Percentiles rank a stretch among this genome's conserved stretches.
phyloP scores from a whole-genome alignment of 192 early-diverging fungal species.

The Physocladia obscura region DNA sequence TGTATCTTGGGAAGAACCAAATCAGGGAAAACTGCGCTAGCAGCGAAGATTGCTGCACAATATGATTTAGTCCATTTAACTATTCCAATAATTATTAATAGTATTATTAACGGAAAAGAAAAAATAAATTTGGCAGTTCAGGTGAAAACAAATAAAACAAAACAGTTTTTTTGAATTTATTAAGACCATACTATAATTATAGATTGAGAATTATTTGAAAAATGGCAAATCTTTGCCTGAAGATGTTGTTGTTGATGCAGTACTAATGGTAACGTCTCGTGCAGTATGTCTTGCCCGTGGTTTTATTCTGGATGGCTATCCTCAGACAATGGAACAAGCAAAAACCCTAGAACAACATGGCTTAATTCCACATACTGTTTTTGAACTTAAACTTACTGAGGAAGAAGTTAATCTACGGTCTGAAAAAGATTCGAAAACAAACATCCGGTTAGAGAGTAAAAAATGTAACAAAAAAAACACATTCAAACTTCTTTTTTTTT shows the following conservation, averaged over 20 bases:
- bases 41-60: slow-evolving; percentile 31
- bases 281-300: slow-evolving; percentile 41
- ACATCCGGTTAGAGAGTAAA: slow-evolving; percentile 9
- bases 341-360: slow-evolving; percentile 40
- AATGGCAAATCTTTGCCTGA: slow-evolving; percentile 37
- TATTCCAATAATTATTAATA: slow-evolving; percentile 37
- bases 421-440: slow-evolving; percentile 11
- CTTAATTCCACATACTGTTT: slow-evolving; percentile 46
- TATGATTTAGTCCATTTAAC: slow-evolving; percentile 44
- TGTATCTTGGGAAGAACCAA: slow-evolving; percentile 47
- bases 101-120: slow-evolving; percentile 41
- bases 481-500: background rate
- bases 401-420: slow-evolving; percentile 21
- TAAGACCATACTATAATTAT: background rate
- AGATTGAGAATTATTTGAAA: slow-evolving; percentile 35
- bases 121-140: slow-evolving; percentile 21
- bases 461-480: background rate
- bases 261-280: slow-evolving; percentile 43
- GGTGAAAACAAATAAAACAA: background rate
- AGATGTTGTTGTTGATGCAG: slow-evolving; percentile 36
- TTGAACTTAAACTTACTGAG: slow-evolving; percentile 39
- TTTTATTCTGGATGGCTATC: slow-evolving; percentile 60
- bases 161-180: background rate
- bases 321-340: slow-evolving; percentile 45
- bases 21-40: slow-evolving; percentile 46